These are phyloP conservation scores for Sugiyamaella neomexicana DNA, from an alignment of 1,139 yeast genomes.

Conservation along the genomic window DNA sequence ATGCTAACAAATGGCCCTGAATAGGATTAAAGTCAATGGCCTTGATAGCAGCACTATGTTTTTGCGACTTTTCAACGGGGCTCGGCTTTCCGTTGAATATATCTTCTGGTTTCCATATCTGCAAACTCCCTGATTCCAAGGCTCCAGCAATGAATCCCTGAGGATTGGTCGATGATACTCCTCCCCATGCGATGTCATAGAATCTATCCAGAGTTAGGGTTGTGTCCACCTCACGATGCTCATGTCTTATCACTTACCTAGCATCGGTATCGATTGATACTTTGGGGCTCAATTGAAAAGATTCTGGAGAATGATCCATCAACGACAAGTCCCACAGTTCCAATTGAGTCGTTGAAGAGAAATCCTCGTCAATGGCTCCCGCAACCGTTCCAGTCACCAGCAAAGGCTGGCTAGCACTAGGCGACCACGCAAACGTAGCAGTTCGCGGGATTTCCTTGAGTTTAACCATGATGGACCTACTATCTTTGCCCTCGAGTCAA, in stretches of 20 bases:
- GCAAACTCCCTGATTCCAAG: slow-evolving; percentile 76
- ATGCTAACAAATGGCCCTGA: slow-evolving; percentile 70
- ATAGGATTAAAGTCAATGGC: slow-evolving; percentile 76
- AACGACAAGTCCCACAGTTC: slow-evolving; percentile 77
- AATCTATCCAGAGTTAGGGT: slow-evolving; percentile 48
- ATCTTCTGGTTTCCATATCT: slow-evolving; percentile 66
- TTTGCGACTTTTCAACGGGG: slow-evolving; percentile 36
- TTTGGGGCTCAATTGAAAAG: slow-evolving; percentile 48
- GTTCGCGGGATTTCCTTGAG: slow-evolving; percentile 81
- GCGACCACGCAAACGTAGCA: slow-evolving; percentile 95
- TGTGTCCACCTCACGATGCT: neutral
- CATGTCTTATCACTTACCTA: slow-evolving; percentile 28
- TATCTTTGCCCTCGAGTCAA: neutral
- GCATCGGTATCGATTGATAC: slow-evolving; percentile 55
- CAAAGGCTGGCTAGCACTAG: slow-evolving; percentile 62
- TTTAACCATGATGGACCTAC: slow-evolving; percentile 61
- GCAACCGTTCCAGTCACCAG: slow-evolving; percentile 91
- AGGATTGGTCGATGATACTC: slow-evolving; percentile 54
- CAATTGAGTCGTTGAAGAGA: slow-evolving; percentile 71
- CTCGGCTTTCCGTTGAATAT: slow-evolving; percentile 29
- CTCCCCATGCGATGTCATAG: slow-evolving; percentile 86
- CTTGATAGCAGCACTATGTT: slow-evolving; percentile 72
- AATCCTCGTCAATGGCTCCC: slow-evolving; percentile 89
- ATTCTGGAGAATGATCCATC: slow-evolving; percentile 42
- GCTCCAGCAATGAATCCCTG: slow-evolving; percentile 82